Evolutionary conservation across 306 rosid species (phyloP).

Genomic region (Quercus variabilis): DNA sequence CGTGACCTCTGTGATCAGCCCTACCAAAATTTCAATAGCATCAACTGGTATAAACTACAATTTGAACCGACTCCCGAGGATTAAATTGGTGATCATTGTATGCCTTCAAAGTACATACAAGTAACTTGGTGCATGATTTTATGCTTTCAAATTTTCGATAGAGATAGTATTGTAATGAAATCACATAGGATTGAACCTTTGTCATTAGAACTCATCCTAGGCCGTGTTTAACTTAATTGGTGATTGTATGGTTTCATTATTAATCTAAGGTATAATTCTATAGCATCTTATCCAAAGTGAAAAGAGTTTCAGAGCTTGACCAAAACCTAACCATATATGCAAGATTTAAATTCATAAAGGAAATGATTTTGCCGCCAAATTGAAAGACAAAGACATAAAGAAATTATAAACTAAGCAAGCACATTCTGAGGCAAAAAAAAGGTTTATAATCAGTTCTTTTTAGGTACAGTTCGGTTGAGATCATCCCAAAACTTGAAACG

Average conservation of each 20-base stretch:
- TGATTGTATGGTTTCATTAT: not conserved
- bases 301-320: not conserved
- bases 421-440: slow-evolving; percentile 15
- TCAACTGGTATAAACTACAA: too few species aligned
- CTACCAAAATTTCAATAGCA: too few species aligned
- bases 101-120: too few species aligned
- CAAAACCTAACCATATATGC: slow-evolving; percentile 18
- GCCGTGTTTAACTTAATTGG: not conserved
- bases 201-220: too few species aligned
- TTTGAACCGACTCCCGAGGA: too few species aligned
- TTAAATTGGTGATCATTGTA: too few species aligned
- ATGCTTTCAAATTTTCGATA: too few species aligned
- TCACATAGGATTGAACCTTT: too few species aligned
- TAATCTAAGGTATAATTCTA: not conserved
- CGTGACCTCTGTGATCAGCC: too few species aligned
- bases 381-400: slow-evolving; percentile 13
- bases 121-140: too few species aligned
- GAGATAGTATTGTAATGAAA: too few species aligned
- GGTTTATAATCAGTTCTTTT: slow-evolving; percentile 30
- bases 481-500: slow-evolving; percentile 38
- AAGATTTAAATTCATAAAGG: slow-evolving; percentile 18
- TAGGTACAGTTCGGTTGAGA: slow-evolving; percentile 38
- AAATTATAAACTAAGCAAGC: slow-evolving; percentile 23
- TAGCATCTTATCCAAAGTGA: not conserved
- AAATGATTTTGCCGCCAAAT: slow-evolving; percentile 24